Evolutionary conservation across 306 rosid species (phyloP).

Genomic region (Alnus rubra): DNA sequence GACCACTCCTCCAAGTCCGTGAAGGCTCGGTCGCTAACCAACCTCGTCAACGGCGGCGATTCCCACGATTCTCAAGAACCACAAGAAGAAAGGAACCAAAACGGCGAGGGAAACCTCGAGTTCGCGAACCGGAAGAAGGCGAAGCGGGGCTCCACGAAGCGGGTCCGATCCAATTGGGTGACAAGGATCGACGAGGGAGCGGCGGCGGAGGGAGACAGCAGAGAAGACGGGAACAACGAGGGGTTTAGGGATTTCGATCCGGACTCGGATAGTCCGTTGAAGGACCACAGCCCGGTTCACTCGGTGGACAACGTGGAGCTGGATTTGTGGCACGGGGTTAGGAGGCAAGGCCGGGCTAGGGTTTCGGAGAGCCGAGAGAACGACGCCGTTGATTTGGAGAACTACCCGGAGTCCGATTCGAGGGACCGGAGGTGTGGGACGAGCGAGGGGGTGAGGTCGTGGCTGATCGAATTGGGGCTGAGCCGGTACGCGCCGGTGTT

Average conservation of each 20-base stretch:
- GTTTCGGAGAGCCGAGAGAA: conserved; percentile 39
- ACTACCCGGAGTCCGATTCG: conserved; percentile 45
- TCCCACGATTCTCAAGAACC: conserved; percentile 21
- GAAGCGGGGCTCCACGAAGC: conserved; percentile 57
- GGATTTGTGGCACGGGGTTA: conserved; percentile 40
- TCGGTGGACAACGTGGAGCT: conserved; percentile 40
- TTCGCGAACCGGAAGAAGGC: conserved; percentile 44
- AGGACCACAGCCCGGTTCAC: conserved; percentile 39
- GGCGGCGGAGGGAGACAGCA: conserved; percentile 22
- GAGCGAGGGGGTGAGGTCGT: conserved; percentile 55
- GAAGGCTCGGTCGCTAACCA: conserved; percentile 51
- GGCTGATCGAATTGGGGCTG: conserved; percentile 62
- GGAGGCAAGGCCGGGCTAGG: conserved; percentile 35
- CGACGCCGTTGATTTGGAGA: conserved; percentile 28
- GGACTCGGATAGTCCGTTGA: conserved; percentile 40
- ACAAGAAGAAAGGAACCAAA: conserved; percentile 29
- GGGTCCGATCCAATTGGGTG: conserved; percentile 48
- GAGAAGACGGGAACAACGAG: conserved; percentile 38
- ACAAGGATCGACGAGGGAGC: conserved; percentile 30
- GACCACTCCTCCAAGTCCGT: conserved; percentile 35
- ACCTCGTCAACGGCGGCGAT: conserved; percentile 48
- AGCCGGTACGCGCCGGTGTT: conserved; percentile 70
- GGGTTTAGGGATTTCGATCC: conserved; percentile 45
- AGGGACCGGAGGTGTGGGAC: conserved; percentile 30
- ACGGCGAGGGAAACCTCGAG: conserved; percentile 37